These are phyloP conservation scores for Fusarium sp. DNA, from an alignment of 2,329 filamentous ascomycete genomes.

Conservation along the genomic window DNA sequence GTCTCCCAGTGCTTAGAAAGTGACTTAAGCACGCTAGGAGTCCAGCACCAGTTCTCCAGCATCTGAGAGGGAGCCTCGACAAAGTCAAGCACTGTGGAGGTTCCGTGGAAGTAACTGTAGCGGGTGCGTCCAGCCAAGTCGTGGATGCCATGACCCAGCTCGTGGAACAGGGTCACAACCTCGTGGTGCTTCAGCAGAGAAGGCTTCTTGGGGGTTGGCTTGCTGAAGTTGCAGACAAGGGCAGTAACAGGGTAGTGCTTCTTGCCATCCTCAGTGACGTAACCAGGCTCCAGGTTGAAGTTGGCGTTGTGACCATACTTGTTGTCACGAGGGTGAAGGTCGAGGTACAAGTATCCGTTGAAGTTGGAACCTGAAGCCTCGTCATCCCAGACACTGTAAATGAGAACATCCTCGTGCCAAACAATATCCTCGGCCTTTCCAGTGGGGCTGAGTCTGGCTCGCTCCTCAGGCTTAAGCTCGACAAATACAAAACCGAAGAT, in stretches of 20 bases:
- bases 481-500: constrained; percentile 84
- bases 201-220: constrained; percentile 80
- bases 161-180: constrained; percentile 85
- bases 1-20: constrained; percentile 81
- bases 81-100: constrained; percentile 73
- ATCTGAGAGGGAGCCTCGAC: constrained; percentile 79
- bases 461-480: constrained; percentile 74
- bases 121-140: constrained; percentile 72
- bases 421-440: constrained; percentile 77
- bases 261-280: constrained; percentile 72
- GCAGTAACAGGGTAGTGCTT: constrained; percentile 82
- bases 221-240: constrained; percentile 87
- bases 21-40: constrained; percentile 69
- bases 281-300: constrained; percentile 83
- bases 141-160: constrained; percentile 77
- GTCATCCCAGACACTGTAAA: constrained; percentile 87
- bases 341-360: constrained; percentile 84
- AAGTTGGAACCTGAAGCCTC: constrained; percentile 76
- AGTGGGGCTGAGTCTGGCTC: constrained; percentile 71
- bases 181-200: constrained; percentile 85
- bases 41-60: constrained; percentile 83
- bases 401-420: constrained; percentile 85
- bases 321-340: constrained; percentile 81
- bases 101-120: constrained; percentile 76
- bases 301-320: constrained; percentile 90